Conservation (phyloP, 306 rosid genomes). For the Oemleria cerasiformis region DNA sequence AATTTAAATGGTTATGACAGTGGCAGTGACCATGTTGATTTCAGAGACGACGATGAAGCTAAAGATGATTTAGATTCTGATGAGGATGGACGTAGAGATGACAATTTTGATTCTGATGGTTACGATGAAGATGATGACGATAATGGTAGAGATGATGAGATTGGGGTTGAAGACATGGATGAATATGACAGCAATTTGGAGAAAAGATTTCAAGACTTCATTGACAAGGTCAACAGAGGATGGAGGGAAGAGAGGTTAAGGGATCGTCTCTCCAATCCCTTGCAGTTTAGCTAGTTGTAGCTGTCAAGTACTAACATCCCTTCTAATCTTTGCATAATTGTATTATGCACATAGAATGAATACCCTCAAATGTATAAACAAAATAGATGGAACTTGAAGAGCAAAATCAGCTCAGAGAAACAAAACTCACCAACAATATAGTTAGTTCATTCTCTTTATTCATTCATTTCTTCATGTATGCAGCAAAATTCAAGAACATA, state of each 20-base stretch:
- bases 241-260: slow-evolving; percentile 35
- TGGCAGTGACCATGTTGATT: background rate
- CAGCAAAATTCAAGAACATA: background rate
- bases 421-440: background rate
- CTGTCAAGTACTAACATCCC: background rate
- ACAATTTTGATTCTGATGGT: slow-evolving; percentile 1
- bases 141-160: slow-evolving; percentile 8
- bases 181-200: slow-evolving; percentile 29
- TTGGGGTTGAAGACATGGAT: slow-evolving; percentile 17
- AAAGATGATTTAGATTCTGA: slow-evolving; percentile 20
- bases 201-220: slow-evolving; percentile 36
- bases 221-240: slow-evolving; percentile 31
- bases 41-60: background rate
- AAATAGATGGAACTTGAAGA: background rate
- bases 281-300: background rate
- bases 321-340: background rate
- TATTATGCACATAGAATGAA: background rate
- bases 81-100: background rate
- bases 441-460: background rate
- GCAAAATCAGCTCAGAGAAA: background rate
- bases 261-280: slow-evolving; percentile 5
- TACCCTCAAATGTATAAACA: background rate
- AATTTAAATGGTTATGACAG: background rate
- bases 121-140: slow-evolving; percentile 11
- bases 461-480: background rate